Evolutionary conservation across 1,284 basidiomycete species (phyloP), one percentile per base, ranked within the genome.

Genomic region (Anthracocystis panici-leucophaei): DNA sequence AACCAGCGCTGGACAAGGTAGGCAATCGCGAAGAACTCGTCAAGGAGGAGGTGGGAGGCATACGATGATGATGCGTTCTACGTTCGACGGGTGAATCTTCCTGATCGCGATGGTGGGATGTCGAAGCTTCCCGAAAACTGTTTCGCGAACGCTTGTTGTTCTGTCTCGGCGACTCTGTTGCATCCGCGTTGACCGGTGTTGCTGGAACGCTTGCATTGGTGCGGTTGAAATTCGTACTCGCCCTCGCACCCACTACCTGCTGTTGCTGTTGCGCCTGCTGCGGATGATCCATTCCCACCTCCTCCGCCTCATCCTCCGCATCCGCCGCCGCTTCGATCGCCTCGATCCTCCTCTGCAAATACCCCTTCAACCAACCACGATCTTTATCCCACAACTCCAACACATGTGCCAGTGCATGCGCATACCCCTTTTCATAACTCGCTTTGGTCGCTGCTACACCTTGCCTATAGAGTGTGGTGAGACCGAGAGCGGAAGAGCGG

Each of bases 271-370:
- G 33, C 25, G 27, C 33, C 11, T 46, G 50, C 14, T 35, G 58
- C 35, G 27, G 51, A 12, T n/a, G 31, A 21, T 60, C 23, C n/a
- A 38, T 12, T 11, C 18, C 35, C 5, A 35, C 35, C n/a, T 68
- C 71, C 10, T 49, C 60, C 16, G 9, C 23, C 11, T 72, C 74
- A 18, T 75, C 75, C 23, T 74, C 70, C 11, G 49, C 52, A 25
- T 65, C 70, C 46, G 44, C 46, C 35, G 56, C 38, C 14, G 52
- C 67, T 31, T 69, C 71, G 20, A 77, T 51, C 8, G 75, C 75
- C 56, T 77, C 75, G 38, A 77, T 77, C 38, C 75, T 52, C 10
- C 71, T 35, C 57, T 75, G 71, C 29, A 77, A 33, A 41, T 77
- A 77, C n/a, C 75, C 73, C n/a, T 59, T 70, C 6, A 77, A 55